A percentile compares a stretch with the other conserved stretches of the same genome.
Evolutionary conservation across 345 rosid species (phyloP).

Genomic region (Stellera chamaejasme): DNA sequence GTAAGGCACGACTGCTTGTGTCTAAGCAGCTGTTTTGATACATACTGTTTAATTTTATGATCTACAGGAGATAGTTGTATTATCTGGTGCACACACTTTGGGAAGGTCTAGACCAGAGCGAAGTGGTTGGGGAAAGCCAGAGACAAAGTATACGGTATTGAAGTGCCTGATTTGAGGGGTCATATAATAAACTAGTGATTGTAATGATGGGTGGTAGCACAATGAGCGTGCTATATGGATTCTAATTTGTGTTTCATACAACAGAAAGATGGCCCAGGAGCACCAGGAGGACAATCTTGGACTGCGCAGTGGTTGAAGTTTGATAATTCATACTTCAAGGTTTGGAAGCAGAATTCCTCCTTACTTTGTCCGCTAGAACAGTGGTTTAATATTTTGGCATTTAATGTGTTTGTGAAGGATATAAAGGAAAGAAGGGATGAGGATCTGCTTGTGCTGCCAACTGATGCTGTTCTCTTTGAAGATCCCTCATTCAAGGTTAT

Average conservation of each 20-base stretch:
- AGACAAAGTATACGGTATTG: constrained; percentile 87
- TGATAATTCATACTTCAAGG: constrained; percentile 97
- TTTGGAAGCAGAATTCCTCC: constrained; percentile 22
- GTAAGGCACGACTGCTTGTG: constrained; percentile 4
- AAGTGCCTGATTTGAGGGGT: neutral
- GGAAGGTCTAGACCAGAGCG: constrained; percentile 96
- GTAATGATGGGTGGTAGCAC: neutral
- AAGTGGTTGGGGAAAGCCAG: constrained; percentile 95
- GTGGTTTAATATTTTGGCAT: constrained; percentile 4
- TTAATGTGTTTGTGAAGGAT: constrained; percentile 34
- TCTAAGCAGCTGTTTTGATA: neutral
- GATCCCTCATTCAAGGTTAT: constrained; percentile 91
- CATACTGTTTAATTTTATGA: neutral
- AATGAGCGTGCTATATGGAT: constrained; percentile 5
- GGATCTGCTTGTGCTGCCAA: constrained; percentile 81
- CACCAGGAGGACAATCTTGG: constrained; percentile 98
- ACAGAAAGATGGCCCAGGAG: constrained; percentile 96
- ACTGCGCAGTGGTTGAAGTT: constrained; percentile 91
- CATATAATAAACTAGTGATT: neutral
- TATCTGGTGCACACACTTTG: constrained; percentile 94
- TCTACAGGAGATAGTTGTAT: constrained; percentile 81
- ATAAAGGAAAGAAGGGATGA: constrained; percentile 70
- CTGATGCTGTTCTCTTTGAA: constrained; percentile 85
- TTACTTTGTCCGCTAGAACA: neutral
- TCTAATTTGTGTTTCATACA: constrained; percentile 13